A percentile compares a stretch with the other conserved stretches of the same genome.
Evolutionary conservation across 768 basidiomycete species (phyloP).

Genomic region (Ramaria sp.): DNA sequence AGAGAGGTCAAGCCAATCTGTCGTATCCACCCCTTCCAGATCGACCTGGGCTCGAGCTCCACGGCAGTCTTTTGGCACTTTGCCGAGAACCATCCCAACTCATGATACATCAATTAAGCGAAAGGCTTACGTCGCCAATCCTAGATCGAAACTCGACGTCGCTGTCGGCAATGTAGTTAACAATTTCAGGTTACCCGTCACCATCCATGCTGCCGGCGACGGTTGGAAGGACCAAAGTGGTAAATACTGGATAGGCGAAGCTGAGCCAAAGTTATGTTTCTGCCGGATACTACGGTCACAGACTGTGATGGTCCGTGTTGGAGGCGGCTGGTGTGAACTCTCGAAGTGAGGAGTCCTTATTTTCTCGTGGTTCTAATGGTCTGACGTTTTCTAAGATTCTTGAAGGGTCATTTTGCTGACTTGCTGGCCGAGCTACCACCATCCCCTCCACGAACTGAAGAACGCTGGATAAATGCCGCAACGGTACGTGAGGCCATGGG

Average conservation of each 20-base stretch:
- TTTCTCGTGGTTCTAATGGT: background rate
- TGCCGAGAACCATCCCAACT: background rate
- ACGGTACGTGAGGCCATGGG: constrained; percentile 53
- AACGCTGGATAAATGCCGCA: constrained; percentile 78
- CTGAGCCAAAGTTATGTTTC: constrained; percentile 84
- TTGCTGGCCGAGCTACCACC: constrained; percentile 66
- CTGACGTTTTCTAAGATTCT: constrained; percentile 47
- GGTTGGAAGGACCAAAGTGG: constrained; percentile 91
- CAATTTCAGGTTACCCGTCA: constrained; percentile 75
- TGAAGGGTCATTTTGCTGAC: constrained; percentile 78
- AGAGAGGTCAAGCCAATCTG: constrained; percentile 41
- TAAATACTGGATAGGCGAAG: constrained; percentile 93
- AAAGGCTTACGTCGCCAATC: constrained; percentile 75
- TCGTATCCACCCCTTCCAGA: constrained; percentile 32
- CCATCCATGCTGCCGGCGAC: constrained; percentile 68
- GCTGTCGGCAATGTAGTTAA: constrained; percentile 91
- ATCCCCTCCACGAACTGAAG: constrained; percentile 50
- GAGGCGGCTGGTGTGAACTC: constrained; percentile 89
- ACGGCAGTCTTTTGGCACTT: constrained; percentile 24
- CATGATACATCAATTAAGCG: constrained; percentile 21
- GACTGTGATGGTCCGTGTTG: constrained; percentile 93
- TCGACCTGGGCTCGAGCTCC: constrained; percentile 65
- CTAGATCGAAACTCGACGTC: constrained; percentile 85
- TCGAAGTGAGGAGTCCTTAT: constrained; percentile 53
- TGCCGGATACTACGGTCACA: constrained; percentile 85